Evolutionary conservation across 163 green algal species (phyloP).

Genomic region (Volvox carteri): DNA sequence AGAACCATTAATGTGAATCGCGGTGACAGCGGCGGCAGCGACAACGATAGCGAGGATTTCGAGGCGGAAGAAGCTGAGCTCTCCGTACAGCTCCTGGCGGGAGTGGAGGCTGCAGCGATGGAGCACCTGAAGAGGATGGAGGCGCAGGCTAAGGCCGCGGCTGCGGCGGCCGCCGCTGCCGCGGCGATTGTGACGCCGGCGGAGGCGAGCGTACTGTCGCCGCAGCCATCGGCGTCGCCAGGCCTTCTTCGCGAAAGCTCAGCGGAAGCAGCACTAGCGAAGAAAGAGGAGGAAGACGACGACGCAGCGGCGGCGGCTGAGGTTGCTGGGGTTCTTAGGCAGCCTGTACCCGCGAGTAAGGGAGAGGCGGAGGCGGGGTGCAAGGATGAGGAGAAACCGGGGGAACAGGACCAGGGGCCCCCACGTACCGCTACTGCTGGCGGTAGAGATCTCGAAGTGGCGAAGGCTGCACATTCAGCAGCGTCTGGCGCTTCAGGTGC

Average conservation of each 20-base stretch:
- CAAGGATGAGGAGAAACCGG: no score
- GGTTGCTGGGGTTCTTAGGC: no score
- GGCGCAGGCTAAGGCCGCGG: slow-evolving; percentile 28
- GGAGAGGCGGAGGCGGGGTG: no score
- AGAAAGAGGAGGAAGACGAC: not conserved
- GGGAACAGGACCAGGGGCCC: no score
- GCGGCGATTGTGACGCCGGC: not conserved
- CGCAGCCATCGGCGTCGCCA: not conserved
- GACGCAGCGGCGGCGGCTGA: not conserved
- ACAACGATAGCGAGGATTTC: not conserved
- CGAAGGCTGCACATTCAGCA: no score
- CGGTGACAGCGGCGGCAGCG: not conserved
- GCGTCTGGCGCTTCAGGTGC: no score
- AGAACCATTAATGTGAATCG: no score
- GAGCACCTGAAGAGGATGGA: slow-evolving; percentile 29
- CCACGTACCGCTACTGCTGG: no score
- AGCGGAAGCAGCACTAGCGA: not conserved
- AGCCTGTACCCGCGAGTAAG: no score
- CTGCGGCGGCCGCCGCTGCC: slow-evolving; percentile 5
- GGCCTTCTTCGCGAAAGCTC: not conserved
- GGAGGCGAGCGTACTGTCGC: not conserved
- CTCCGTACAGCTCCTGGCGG: slow-evolving; percentile 19
- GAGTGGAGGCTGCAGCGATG: slow-evolving; percentile 40
- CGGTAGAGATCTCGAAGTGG: no score
- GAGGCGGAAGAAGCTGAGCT: slow-evolving; percentile 24